phyloP scores from a whole-genome alignment of 768 basidiomycete genomes.

The Boletus sp. region DNA sequence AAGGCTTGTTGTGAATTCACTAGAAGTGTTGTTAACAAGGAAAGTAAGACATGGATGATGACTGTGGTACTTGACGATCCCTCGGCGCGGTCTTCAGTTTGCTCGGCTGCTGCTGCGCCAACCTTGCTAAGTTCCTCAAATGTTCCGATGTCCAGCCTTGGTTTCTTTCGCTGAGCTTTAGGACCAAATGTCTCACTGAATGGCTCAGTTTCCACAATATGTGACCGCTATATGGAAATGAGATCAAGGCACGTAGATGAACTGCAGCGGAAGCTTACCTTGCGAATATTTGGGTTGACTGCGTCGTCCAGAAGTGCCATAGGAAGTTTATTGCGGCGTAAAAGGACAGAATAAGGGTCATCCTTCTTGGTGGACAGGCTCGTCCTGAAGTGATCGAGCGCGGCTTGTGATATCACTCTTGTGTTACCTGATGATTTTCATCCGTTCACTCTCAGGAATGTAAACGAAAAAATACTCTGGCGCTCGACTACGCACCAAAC shows the following conservation, averaged over 20 bases:
- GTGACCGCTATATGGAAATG: constrained; percentile 58
- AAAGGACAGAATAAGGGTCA: constrained; percentile 93
- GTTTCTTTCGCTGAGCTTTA: constrained; percentile 90
- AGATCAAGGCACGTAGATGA: neutral
- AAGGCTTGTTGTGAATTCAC: constrained; percentile 10
- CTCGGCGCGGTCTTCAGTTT: constrained; percentile 35
- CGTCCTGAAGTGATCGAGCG: constrained; percentile 93
- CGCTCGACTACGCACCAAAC: constrained; percentile 70
- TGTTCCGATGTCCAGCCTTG: constrained; percentile 81
- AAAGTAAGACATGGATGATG: neutral
- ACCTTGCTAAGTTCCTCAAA: constrained; percentile 85
- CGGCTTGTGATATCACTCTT: constrained; percentile 95
- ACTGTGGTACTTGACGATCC: constrained; percentile 42
- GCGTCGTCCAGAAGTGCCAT: constrained; percentile 95
- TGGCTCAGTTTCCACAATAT: constrained; percentile 95
- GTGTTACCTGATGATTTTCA: constrained; percentile 71
- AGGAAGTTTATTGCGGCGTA: constrained; percentile 92
- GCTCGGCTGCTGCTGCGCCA: constrained; percentile 54
- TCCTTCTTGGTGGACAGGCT: constrained; percentile 80
- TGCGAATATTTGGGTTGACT: constrained; percentile 72
- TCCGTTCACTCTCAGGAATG: constrained; percentile 4
- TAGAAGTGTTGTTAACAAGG: constrained; percentile 4
- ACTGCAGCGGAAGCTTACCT: constrained; percentile 43
- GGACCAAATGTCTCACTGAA: constrained; percentile 94
- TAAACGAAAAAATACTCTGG: neutral